These are phyloP conservation scores for Trifolium repens DNA, from an alignment of 306 rosid species.

Conservation along the genomic window DNA sequence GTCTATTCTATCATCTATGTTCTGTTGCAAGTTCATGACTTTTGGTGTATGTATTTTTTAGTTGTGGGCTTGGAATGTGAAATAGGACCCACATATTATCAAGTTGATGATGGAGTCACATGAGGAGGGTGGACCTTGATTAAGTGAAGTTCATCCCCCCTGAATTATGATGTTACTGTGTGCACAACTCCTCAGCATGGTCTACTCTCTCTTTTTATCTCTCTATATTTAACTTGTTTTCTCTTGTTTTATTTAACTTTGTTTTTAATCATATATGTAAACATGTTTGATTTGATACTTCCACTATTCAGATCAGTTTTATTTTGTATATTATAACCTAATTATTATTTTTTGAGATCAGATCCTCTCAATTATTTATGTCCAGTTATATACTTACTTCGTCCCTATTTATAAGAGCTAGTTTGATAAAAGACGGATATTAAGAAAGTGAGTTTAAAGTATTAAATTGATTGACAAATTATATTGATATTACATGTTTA, in stretches of 20 bases:
- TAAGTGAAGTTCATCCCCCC: constrained; percentile 92
- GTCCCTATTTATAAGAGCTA: no score
- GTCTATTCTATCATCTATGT: neutral
- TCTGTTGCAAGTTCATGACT: constrained; percentile 40
- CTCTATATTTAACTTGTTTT: neutral
- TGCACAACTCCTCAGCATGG: constrained; percentile 25
- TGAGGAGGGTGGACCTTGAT: constrained; percentile 77
- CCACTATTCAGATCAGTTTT: constrained; percentile 22
- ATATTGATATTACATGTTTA: no score
- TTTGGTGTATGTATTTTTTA: constrained; percentile 42
- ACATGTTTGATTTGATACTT: constrained; percentile 43
- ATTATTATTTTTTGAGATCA: no score
- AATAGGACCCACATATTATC: constrained; percentile 59
- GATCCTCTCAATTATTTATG: no score
- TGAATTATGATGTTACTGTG: constrained; percentile 58
- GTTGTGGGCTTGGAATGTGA: constrained; percentile 49
- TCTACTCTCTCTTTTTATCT: constrained; percentile 3
- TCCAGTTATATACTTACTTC: no score
- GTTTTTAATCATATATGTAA: neutral
- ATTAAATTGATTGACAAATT: no score
- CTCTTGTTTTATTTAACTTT: no score
- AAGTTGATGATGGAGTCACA: constrained; percentile 92
- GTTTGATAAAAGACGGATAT: no score
- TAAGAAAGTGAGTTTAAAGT: no score
- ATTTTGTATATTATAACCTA: no score